Conservation (phyloP, 352 stramenopile genomes). For the Phytopythium mirpurense region DNA sequence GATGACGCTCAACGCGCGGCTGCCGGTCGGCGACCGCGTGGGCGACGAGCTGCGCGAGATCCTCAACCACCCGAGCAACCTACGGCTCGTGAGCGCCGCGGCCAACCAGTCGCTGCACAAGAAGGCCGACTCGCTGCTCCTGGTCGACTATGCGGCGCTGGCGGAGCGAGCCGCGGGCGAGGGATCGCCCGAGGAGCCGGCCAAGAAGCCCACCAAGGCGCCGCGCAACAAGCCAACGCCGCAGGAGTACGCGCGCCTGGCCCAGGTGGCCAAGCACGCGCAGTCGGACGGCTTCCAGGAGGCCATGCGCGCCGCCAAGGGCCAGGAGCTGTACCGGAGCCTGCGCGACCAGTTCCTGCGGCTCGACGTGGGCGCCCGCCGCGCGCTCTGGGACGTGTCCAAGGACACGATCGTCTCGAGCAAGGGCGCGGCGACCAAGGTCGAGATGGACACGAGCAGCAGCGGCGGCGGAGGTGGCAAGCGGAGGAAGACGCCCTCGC, state of each 20-base stretch:
- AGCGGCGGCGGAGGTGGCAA: not conserved
- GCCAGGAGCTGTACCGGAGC: slow-evolving; percentile 29
- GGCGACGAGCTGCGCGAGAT: slow-evolving; percentile 37
- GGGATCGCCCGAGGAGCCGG: slow-evolving; percentile 2
- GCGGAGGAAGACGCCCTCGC: not conserved
- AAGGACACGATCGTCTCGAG: slow-evolving; percentile 2
- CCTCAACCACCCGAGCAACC: slow-evolving; percentile 35
- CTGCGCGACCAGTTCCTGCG: slow-evolving; percentile 26
- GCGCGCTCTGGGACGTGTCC: slow-evolving; percentile 20
- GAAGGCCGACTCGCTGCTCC: slow-evolving; percentile 33
- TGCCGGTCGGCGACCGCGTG: slow-evolving; percentile 29
- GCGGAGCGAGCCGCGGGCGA: not conserved
- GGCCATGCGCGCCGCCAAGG: slow-evolving; percentile 28
- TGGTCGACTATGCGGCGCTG: slow-evolving; percentile 14
- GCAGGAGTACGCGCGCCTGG: slow-evolving; percentile 29
- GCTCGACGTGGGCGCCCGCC: slow-evolving; percentile 21
- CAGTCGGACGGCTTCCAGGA: slow-evolving; percentile 33
- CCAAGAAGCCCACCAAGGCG: slow-evolving; percentile 2
- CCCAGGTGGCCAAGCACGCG: slow-evolving; percentile 37
- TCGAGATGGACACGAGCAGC: not conserved
- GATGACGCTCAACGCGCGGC: slow-evolving; percentile 32
- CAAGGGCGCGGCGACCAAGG: not conserved
- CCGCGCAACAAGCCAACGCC: slow-evolving; percentile 13
- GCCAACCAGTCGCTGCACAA: slow-evolving; percentile 42
- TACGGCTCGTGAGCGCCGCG: slow-evolving; percentile 30